Evolutionary conservation across 1,139 yeast genomes (phyloP).

Genomic region (Yamadazyma dendronema): DNA sequence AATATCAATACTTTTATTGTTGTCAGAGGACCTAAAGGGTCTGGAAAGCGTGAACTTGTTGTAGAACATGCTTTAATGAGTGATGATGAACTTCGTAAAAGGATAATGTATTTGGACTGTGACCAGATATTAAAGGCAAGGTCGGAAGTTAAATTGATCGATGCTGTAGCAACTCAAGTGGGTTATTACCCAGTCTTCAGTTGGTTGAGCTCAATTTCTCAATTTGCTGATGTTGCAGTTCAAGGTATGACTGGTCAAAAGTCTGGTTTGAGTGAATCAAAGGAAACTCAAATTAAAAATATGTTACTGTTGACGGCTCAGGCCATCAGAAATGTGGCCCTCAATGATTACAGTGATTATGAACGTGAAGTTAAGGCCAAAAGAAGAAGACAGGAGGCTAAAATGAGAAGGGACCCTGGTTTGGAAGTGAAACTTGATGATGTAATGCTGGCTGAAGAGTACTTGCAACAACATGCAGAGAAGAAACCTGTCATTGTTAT

Average conservation of each 20-base stretch:
- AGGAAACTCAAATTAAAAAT: slow-evolving; percentile 78
- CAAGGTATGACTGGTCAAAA: slow-evolving; percentile 94
- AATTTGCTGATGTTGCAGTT: slow-evolving; percentile 78
- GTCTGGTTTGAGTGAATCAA: slow-evolving; percentile 84
- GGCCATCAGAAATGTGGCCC: slow-evolving; percentile 71
- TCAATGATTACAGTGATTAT: slow-evolving; percentile 35
- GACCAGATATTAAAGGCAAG: slow-evolving; percentile 70
- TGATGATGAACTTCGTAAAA: slow-evolving; percentile 40
- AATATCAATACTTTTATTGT: slow-evolving; percentile 81
- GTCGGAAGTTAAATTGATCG: slow-evolving; percentile 67
- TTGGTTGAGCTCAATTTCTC: slow-evolving; percentile 81
- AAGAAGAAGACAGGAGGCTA: slow-evolving; percentile 15
- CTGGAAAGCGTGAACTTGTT: slow-evolving; percentile 85
- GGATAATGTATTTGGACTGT: slow-evolving; percentile 75
- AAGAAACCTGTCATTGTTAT: slow-evolving; percentile 84
- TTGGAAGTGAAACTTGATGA: slow-evolving; percentile 18
- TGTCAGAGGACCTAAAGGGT: slow-evolving; percentile 90
- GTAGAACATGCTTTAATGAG: slow-evolving; percentile 62
- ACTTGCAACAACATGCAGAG: slow-evolving; percentile 81
- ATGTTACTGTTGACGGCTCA: slow-evolving; percentile 73
- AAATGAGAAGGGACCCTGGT: slow-evolving; percentile 12
- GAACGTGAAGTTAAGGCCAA: slow-evolving; percentile 16
- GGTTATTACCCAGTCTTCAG: slow-evolving; percentile 95
- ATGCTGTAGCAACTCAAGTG: slow-evolving; percentile 66
- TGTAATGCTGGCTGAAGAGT: slow-evolving; percentile 70